phyloP scores from a whole-genome alignment of 2,329 filamentous ascomycete species.

The Cercospora sp. region DNA sequence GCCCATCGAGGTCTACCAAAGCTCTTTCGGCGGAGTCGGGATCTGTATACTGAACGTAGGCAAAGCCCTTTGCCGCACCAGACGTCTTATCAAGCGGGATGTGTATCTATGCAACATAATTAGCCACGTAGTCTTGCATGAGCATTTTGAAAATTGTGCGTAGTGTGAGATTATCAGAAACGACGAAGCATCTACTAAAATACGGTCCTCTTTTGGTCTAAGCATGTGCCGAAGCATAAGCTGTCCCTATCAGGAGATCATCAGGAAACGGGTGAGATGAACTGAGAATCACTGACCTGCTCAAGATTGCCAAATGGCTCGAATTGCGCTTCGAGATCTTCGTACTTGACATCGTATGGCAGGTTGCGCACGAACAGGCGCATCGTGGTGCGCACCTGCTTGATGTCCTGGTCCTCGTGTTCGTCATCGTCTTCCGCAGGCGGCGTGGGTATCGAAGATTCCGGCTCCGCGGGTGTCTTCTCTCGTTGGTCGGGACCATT shows the following conservation, averaged over 20 bases:
- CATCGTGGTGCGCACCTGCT: constrained; percentile 68
- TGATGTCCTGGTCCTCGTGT: constrained; percentile 51
- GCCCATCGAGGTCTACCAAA: constrained; percentile 76
- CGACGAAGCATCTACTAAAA: constrained; percentile 99
- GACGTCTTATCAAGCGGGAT: constrained; percentile 70
- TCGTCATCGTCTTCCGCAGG: constrained; percentile 37
- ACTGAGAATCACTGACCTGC: constrained; percentile 68
- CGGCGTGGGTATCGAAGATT: constrained; percentile 30
- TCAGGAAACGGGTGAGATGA: constrained; percentile 58
- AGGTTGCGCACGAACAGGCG: constrained; percentile 89
- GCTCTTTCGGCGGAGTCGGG: constrained; percentile 73
- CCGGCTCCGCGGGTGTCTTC: constrained; percentile 11
- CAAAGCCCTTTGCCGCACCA: constrained; percentile 82
- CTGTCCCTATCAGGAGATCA: constrained; percentile 99
- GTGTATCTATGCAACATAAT: constrained; percentile 66
- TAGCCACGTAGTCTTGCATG: neutral
- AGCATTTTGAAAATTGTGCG: neutral
- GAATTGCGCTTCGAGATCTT: constrained; percentile 74
- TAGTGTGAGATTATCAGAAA: constrained; percentile 52
- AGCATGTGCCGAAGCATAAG: constrained; percentile 94
- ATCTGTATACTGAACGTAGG: constrained; percentile 76
- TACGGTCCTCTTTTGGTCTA: constrained; percentile 78
- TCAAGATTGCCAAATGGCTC: constrained; percentile 70
- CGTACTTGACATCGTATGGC: constrained; percentile 74
- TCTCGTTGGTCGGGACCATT: neutral